Conservation (phyloP, 805 yeast species). For the Starmerella vaccinii region DNA sequence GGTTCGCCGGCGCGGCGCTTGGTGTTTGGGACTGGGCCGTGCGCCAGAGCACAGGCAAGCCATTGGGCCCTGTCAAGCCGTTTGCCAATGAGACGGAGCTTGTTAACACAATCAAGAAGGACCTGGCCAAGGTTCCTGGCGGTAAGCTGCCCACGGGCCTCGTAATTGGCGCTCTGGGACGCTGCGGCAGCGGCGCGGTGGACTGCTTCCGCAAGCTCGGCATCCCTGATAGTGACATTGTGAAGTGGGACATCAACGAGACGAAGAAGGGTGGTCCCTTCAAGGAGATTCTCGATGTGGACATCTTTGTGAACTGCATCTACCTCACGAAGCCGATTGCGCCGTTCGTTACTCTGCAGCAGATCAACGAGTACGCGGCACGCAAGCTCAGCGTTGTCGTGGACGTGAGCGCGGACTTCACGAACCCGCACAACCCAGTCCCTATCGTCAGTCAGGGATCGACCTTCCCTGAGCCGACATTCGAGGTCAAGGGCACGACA, state of each 20-base stretch:
- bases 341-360: slow-evolving; percentile 68
- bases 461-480: slow-evolving; percentile 84
- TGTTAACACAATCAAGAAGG: slow-evolving; percentile 60
- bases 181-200: slow-evolving; percentile 97
- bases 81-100: slow-evolving; percentile 70
- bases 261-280: slow-evolving; percentile 97
- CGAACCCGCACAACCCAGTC: slow-evolving; percentile 95
- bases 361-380: slow-evolving; percentile 45
- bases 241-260: slow-evolving; percentile 95
- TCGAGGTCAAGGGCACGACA: slow-evolving; percentile 56
- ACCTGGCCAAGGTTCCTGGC: slow-evolving; percentile 39
- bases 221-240: slow-evolving; percentile 69
- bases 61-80: slow-evolving; percentile 71
- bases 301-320: slow-evolving; percentile 91
- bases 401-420: slow-evolving; percentile 97
- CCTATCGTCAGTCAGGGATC: slow-evolving; percentile 90
- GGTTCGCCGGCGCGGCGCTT: slow-evolving; percentile 99
- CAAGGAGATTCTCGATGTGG: slow-evolving; percentile 76
- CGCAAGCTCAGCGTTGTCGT: slow-evolving; percentile 87
- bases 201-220: slow-evolving; percentile 76
- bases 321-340: slow-evolving; percentile 88
- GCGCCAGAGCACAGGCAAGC: slow-evolving; percentile 56
- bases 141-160: slow-evolving; percentile 60
- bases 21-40: slow-evolving; percentile 92
- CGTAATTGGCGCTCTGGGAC: slow-evolving; percentile 94